Evolutionary conservation across 306 rosid genomes (phyloP).

Genomic region (Castanea sativa): DNA sequence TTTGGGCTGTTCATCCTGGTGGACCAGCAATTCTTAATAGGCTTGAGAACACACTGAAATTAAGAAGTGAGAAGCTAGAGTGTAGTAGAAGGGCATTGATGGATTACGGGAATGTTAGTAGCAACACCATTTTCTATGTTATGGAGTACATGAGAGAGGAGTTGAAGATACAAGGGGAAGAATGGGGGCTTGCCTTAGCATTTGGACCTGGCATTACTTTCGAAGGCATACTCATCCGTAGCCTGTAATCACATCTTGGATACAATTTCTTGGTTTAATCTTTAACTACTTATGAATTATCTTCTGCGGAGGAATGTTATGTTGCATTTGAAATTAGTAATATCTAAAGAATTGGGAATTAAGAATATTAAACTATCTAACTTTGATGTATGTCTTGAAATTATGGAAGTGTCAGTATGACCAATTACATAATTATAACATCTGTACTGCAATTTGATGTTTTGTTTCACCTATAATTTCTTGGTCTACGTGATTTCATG

Average conservation of each 20-base stretch:
- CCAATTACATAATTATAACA: conserved; percentile 3
- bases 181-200: conserved; percentile 93
- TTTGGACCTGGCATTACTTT: conserved; percentile 97
- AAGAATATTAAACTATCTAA: background rate
- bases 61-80: conserved; percentile 60
- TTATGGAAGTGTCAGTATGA: conserved; percentile 14
- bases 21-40: conserved; percentile 88
- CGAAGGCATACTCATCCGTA: conserved; percentile 91
- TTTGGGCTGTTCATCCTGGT: conserved; percentile 97
- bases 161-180: conserved; percentile 54
- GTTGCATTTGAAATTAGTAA: background rate
- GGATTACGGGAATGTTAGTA: conserved; percentile 91
- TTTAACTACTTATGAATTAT: background rate
- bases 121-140: conserved; percentile 88
- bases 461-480: background rate
- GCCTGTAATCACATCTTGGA: conserved; percentile 41
- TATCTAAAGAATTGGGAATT: background rate
- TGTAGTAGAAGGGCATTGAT: conserved; percentile 80
- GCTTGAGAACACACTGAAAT: conserved; percentile 53
- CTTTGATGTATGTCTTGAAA: background rate
- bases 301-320: background rate
- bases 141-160: conserved; percentile 83
- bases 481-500: too few relatives aligned
- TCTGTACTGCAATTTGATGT: background rate
- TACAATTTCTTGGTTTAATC: background rate